Conservation (phyloP, 2,329 filamentous ascomycete genomes). For the Exserohilum rostratum region DNA sequence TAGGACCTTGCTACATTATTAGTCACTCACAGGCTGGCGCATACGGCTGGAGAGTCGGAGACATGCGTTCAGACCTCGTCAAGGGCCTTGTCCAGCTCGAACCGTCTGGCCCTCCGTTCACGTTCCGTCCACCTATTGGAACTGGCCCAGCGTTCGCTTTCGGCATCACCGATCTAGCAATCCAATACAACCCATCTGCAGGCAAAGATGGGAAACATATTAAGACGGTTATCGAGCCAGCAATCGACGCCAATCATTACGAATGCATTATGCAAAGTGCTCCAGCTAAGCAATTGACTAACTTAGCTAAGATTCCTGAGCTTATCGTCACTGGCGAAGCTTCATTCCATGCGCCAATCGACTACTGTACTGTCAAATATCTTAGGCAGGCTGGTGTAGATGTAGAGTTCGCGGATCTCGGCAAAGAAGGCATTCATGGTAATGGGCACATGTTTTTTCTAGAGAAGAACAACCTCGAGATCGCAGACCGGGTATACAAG, state of each 20-base stretch:
- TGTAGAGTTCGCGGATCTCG: slow-evolving; percentile 12
- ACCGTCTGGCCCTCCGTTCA: slow-evolving; percentile 59
- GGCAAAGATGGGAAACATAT: neutral
- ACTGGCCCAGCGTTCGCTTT: neutral
- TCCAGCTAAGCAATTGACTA: slow-evolving; percentile 50
- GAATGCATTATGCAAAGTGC: neutral
- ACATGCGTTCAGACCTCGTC: slow-evolving; percentile 56
- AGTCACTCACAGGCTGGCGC: slow-evolving; percentile 56
- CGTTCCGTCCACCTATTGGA: neutral
- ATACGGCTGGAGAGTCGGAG: slow-evolving; percentile 49
- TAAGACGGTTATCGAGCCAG: neutral
- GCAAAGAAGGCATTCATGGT: slow-evolving; percentile 5
- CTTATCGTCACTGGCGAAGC: slow-evolving; percentile 60
- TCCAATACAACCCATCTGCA: neutral
- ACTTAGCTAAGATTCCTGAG: slow-evolving; percentile 56
- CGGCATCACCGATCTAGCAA: neutral
- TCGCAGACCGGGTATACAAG: slow-evolving; percentile 1
- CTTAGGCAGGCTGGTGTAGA: slow-evolving; percentile 50
- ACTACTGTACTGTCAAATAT: slow-evolving; percentile 60
- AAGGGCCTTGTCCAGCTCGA: slow-evolving; percentile 59
- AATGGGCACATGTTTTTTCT: slow-evolving; percentile 9
- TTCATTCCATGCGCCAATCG: slow-evolving; percentile 49
- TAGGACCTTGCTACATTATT: slow-evolving; percentile 53
- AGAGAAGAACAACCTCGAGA: slow-evolving; percentile 6
- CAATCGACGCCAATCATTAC: neutral